Evolutionary conservation across 2,329 filamentous ascomycete species (phyloP), one percentile per base, ranked within the genome.

Genomic region (Aspergillus thermomutatus): DNA sequence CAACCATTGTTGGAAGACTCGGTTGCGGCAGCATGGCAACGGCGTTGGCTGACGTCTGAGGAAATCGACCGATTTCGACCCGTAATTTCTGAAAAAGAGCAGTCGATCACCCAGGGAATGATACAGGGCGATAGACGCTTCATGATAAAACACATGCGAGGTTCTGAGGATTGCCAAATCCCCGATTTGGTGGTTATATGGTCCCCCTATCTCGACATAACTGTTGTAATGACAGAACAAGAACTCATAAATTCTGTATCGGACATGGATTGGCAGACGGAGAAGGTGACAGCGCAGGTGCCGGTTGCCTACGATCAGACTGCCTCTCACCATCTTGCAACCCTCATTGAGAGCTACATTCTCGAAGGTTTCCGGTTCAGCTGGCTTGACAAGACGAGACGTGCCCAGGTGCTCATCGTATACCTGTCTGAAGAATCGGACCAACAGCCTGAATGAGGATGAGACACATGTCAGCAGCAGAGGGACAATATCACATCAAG

Each of bases 71-170:
- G 59, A 59, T 46, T 45, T 55, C 4, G 37, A 25, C 23, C 56
- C 60, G 52, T 58, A 62, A 4, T 55, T 50, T 31, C 57, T 54
- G 34, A 63, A 41, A 23, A 63, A 58, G 9, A 62, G 34, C 10
- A 26, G 54, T 49, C 59, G 55, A 52, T 60, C 62, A 4, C 59
- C 57, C 25, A 64, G 49, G 17, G 55, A 63, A 46, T 60, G 54
- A 25, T 55, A 60, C 2, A 62, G 46, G 7, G 58, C 62, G 52
- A 63, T 60, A 1, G 56, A 58, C 11, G 59, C 55, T 55, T 62
- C 62, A 31, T 64, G 62, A 49, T 62, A 64, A 27, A 64, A 59
- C 27, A 49, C 21, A 40, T 64, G 59, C 1, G 54, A 62, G 23
- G 54, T 61, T 21, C 58, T 57, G n/a, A 64, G 53, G 34, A 64